These are phyloP conservation scores for Psilocybe sp. DNA, from an alignment of 768 basidiomycete species.

Conservation along the genomic window DNA sequence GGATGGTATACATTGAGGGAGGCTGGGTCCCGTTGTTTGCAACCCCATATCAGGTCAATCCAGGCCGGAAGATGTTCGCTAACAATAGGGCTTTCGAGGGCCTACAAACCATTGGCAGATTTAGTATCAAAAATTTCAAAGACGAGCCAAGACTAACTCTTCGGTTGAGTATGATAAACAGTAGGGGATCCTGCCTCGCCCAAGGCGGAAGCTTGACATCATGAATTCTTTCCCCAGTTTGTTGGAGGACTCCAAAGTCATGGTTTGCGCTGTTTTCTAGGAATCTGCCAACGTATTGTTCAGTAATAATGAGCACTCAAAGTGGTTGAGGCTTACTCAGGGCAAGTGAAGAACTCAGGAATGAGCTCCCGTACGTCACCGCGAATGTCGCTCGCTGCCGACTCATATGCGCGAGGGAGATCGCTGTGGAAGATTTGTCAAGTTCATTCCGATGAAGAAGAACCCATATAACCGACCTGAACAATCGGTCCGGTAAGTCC, in stretches of 20 bases:
- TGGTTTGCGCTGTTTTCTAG: slow-evolving; percentile 75
- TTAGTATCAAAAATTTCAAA: neutral
- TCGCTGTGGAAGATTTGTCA: slow-evolving; percentile 43
- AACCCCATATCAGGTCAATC: slow-evolving; percentile 95
- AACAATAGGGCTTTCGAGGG: slow-evolving; percentile 84
- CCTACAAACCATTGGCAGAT: slow-evolving; percentile 38
- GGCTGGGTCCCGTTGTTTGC: slow-evolving; percentile 74
- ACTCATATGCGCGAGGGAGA: slow-evolving; percentile 76
- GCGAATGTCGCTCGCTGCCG: slow-evolving; percentile 80
- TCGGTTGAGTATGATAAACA: slow-evolving; percentile 81
- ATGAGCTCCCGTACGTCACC: slow-evolving; percentile 94
- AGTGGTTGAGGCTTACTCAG: slow-evolving; percentile 51
- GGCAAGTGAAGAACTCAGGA: slow-evolving; percentile 83
- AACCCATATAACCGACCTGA: slow-evolving; percentile 42
- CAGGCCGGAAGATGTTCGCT: slow-evolving; percentile 81
- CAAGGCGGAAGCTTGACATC: slow-evolving; percentile 88
- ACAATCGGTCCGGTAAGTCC: slow-evolving; percentile 88
- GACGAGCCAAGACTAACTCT: slow-evolving; percentile 39
- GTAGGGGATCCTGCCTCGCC: slow-evolving; percentile 79
- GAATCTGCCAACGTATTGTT: slow-evolving; percentile 49
- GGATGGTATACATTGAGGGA: slow-evolving; percentile 90
- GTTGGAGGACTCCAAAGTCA: slow-evolving; percentile 77
- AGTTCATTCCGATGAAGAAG: neutral
- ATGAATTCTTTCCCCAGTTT: slow-evolving; percentile 76
- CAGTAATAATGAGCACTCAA: neutral